A percentile compares a stretch with the other conserved stretches of the same genome.
Evolutionary conservation across 371 early-diverging fungal species (phyloP).

Genomic region (Mucor plumbeus): DNA sequence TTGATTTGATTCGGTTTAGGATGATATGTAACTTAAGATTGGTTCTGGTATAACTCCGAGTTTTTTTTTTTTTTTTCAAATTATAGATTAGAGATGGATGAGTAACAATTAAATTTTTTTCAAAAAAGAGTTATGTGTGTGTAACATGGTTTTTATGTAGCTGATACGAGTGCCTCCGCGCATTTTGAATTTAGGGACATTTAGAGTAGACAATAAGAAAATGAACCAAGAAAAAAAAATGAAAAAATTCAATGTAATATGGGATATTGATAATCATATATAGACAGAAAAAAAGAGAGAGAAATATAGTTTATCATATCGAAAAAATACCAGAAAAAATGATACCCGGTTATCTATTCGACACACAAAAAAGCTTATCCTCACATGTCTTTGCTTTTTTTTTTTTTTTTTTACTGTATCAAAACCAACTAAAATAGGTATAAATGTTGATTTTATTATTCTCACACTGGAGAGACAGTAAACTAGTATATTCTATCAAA

Average conservation of each 20-base stretch:
- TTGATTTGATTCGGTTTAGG: conserved; percentile 8
- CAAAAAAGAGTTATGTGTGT: background rate
- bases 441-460: background rate
- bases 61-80: too few relatives aligned
- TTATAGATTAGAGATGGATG: conserved; percentile 6
- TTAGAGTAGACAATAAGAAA: background rate
- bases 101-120: conserved; percentile 8
- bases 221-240: background rate
- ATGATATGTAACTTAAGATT: background rate
- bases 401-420: background rate
- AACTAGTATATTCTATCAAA: too few relatives aligned
- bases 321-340: background rate
- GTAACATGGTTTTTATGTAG: conserved; percentile 4
- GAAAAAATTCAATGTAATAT: background rate
- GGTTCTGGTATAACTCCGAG: conserved; percentile 5
- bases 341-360: background rate
- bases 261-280: background rate
- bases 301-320: conserved; percentile 1
- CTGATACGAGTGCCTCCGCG: conserved; percentile 19
- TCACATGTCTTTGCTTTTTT: conserved; percentile 6
- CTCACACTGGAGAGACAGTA: background rate
- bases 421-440: background rate
- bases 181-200: background rate
- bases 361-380: conserved; percentile 7
- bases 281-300: background rate